Evolutionary conservation across 1,284 basidiomycete species (phyloP).

Genomic region (Cutaneotrichosporon spelunceum): DNA sequence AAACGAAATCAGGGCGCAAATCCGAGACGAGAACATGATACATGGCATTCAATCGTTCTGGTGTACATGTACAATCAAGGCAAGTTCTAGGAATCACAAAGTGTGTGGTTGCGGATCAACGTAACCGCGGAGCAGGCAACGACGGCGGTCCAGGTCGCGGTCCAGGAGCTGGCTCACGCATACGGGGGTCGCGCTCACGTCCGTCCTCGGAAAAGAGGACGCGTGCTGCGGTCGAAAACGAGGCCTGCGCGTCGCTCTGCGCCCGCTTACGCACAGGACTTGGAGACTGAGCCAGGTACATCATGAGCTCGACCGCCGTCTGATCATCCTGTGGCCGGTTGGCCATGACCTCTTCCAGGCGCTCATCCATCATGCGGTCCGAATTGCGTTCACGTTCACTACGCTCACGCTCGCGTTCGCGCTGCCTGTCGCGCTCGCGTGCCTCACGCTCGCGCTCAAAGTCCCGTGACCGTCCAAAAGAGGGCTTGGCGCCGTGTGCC

Average conservation of each 20-base stretch:
- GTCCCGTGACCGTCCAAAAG: neutral
- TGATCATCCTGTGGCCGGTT: slow-evolving; percentile 41
- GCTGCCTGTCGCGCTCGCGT: slow-evolving; percentile 12
- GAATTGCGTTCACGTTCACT: slow-evolving; percentile 11
- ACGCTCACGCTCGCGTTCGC: slow-evolving; percentile 17
- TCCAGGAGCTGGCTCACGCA: slow-evolving; percentile 11
- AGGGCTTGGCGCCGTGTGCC: slow-evolving; percentile 7
- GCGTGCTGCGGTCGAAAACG: slow-evolving; percentile 33
- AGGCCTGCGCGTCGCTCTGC: slow-evolving; percentile 13
- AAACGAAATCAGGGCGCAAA: neutral
- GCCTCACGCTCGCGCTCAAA: slow-evolving; percentile 10
- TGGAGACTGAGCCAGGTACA: slow-evolving; percentile 50
- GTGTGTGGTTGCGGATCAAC: neutral
- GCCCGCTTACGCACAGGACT: slow-evolving; percentile 28
- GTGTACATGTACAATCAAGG: too few species aligned
- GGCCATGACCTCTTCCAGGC: slow-evolving; percentile 5
- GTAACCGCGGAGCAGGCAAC: slow-evolving; percentile 6
- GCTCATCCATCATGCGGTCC: slow-evolving; percentile 6
- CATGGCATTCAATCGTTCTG: neutral
- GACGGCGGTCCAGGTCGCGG: slow-evolving; percentile 10
- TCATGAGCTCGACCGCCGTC: slow-evolving; percentile 50
- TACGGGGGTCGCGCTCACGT: slow-evolving; percentile 6
- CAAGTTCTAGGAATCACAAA: neutral
- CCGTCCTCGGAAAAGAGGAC: slow-evolving; percentile 42
- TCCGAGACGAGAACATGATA: neutral